These are phyloP conservation scores for Cryomyces antarcticus DNA, from an alignment of 495 filamentous ascomycete genomes.

Conservation along the genomic window DNA sequence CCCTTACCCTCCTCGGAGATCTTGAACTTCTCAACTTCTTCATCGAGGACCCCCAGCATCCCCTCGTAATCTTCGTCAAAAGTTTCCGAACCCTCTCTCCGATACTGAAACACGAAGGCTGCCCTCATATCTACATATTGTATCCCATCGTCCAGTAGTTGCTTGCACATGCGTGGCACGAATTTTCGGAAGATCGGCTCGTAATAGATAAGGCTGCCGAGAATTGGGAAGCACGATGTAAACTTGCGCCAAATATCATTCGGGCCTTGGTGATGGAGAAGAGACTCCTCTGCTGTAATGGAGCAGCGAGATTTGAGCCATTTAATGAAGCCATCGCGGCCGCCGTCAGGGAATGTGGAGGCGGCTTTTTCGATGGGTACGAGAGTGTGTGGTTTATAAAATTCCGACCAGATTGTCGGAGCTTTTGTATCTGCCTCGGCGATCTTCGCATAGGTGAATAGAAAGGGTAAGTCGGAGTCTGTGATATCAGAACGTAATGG, in stretches of 20 bases:
- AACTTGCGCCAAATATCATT: constrained; percentile 70
- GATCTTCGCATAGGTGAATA: constrained; percentile 33
- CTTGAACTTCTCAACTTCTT: constrained; percentile 64
- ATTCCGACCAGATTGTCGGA: constrained; percentile 36
- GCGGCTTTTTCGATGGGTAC: constrained; percentile 45
- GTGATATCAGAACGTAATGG: constrained; percentile 29
- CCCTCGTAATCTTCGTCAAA: constrained; percentile 41
- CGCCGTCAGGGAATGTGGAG: constrained; percentile 48
- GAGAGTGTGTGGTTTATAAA: constrained; percentile 34
- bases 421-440: neutral
- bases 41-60: constrained; percentile 48
- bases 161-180: constrained; percentile 41
- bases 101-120: constrained; percentile 39
- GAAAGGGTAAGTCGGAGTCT: constrained; percentile 25
- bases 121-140: constrained; percentile 54
- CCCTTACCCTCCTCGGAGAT: constrained; percentile 41
- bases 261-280: constrained; percentile 63
- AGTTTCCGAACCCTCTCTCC: constrained; percentile 32
- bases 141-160: constrained; percentile 57
- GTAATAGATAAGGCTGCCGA: constrained; percentile 60
- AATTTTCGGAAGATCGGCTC: constrained; percentile 77
- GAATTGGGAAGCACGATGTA: constrained; percentile 41
- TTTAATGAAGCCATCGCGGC: constrained; percentile 44
- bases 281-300: constrained; percentile 46
- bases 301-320: constrained; percentile 64